Evolutionary conservation across 2,329 filamentous ascomycete genomes (phyloP), one percentile per base, ranked within the genome.

Genomic region (Colletotrichum spaethianum): DNA sequence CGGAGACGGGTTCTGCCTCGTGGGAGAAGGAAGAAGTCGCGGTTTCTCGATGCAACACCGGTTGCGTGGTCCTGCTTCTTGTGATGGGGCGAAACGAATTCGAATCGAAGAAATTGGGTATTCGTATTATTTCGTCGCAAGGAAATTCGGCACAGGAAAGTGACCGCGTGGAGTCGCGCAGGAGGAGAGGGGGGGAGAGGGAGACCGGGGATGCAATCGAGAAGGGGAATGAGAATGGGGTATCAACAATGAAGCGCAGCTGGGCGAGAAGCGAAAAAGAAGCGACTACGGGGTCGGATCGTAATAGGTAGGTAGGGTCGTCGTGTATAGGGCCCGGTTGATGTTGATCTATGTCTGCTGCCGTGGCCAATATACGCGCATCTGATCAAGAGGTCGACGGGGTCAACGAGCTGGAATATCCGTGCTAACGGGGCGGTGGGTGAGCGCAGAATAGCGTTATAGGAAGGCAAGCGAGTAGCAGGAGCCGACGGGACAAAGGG

Each of bases 181-280:
- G 20, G 53, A 56, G 44, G n/a, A 11, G 11, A 33, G 23, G 20
- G 23, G 36, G 60, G 36, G 63, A 57, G 46, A 46, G 36, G 55
- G 52, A 55, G 67, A 38, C 38, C 42, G 40, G 42, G 56, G 20
- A 20, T 42, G 42, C 23, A 38, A 60, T 42, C 26, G 33, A 36
- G 26, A 60, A 38, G n/a, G 55, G 55, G 33, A 56, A 48, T 33
- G 46, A 42, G 46, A 36, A 48, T 28, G 64, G 69, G 69, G 69
- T 71, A 71, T 71, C 69, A 71, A 71, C 69, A 68, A 71, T 68
- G 18, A 59, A 71, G 31, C 23, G 44, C 44, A 70, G 53, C 38
- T 55, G 28, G 56, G 48, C 56, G 59, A 56, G 53, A 61, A 42
- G 56, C 31, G 63, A 67, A 62, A 63, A 33, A 42, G 44, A 38